Percentiles rank a stretch among this genome's conserved stretches.
Conservation (phyloP, 2,329 filamentous ascomycete species). For the Penicillium thymicola region DNA sequence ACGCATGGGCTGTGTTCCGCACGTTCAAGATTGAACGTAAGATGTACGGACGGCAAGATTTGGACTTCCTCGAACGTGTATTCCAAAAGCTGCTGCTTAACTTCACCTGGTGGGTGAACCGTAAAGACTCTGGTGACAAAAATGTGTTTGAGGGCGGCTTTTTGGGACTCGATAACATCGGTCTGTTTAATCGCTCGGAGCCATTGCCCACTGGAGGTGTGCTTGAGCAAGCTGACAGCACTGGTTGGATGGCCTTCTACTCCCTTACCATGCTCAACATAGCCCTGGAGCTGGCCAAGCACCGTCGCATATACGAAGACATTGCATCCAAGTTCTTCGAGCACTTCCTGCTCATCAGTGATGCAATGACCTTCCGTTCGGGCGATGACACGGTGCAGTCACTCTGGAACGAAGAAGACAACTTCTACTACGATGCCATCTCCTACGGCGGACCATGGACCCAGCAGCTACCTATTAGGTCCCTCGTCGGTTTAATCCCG, state of each 20-base stretch:
- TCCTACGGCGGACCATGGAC: slow-evolving; percentile 93
- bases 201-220: slow-evolving; percentile 89
- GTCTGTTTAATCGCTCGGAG: slow-evolving; percentile 94
- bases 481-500: slow-evolving; percentile 88
- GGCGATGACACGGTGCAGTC: slow-evolving; percentile 68
- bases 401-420: slow-evolving; percentile 90
- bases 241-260: slow-evolving; percentile 99
- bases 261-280: slow-evolving; percentile 97
- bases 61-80: slow-evolving; percentile 92
- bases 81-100: slow-evolving; percentile 95
- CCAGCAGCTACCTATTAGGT: slow-evolving; percentile 87
- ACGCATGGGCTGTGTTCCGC: slow-evolving; percentile 93
- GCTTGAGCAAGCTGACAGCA: slow-evolving; percentile 94
- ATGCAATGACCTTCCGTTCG: slow-evolving; percentile 87
- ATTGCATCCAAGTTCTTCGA: slow-evolving; percentile 98
- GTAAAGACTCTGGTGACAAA: slow-evolving; percentile 90
- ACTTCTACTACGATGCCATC: slow-evolving; percentile 98
- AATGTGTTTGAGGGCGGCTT: slow-evolving; percentile 98
- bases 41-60: slow-evolving; percentile 88
- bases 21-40: slow-evolving; percentile 98
- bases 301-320: slow-evolving; percentile 92
- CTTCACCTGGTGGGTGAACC: slow-evolving; percentile 99
- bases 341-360: slow-evolving; percentile 96
- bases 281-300: slow-evolving; percentile 88
- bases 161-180: slow-evolving; percentile 93